phyloP scores from a whole-genome alignment of 1,139 yeast genomes.

The Geotrichum carabidarum region DNA sequence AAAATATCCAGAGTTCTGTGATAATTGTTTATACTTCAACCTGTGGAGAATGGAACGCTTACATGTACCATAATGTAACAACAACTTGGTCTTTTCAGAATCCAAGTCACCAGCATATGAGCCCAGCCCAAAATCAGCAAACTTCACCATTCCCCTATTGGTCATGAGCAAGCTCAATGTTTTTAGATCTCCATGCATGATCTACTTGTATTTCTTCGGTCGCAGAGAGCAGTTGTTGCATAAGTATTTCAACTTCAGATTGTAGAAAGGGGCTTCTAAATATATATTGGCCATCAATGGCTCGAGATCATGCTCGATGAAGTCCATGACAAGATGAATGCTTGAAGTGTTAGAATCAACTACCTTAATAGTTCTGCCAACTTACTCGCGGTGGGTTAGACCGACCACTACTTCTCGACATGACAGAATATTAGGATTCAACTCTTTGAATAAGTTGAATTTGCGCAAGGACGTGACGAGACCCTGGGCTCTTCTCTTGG shows the following conservation, averaged over 20 bases:
- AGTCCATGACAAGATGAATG: constrained; percentile 35
- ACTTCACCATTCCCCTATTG: constrained; percentile 48
- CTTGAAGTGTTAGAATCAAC: constrained; percentile 15
- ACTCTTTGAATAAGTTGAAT: constrained; percentile 59
- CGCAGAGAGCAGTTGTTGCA: constrained; percentile 33
- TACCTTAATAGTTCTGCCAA: neutral
- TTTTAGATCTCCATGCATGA: constrained; percentile 62
- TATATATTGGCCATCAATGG: constrained; percentile 25
- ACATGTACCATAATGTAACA: constrained; percentile 33
- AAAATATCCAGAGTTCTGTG: constrained; percentile 84
- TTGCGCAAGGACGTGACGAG: constrained; percentile 85
- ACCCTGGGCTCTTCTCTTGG: constrained; percentile 53
- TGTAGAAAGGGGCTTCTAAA: constrained; percentile 29
- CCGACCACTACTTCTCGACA: constrained; percentile 62
- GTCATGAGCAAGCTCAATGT: constrained; percentile 60
- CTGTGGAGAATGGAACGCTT: neutral
- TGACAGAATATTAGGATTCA: constrained; percentile 59
- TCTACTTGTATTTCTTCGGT: constrained; percentile 46
- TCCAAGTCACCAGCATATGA: constrained; percentile 24
- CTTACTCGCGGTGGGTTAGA: constrained; percentile 25
- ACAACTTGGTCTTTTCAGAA: constrained; percentile 27
- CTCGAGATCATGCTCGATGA: constrained; percentile 34
- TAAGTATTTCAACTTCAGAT: constrained; percentile 34
- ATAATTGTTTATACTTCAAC: no score
- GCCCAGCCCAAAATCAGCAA: constrained; percentile 56